Evolutionary conservation across 768 basidiomycete genomes (phyloP).

Genomic region (Russula sp.): DNA sequence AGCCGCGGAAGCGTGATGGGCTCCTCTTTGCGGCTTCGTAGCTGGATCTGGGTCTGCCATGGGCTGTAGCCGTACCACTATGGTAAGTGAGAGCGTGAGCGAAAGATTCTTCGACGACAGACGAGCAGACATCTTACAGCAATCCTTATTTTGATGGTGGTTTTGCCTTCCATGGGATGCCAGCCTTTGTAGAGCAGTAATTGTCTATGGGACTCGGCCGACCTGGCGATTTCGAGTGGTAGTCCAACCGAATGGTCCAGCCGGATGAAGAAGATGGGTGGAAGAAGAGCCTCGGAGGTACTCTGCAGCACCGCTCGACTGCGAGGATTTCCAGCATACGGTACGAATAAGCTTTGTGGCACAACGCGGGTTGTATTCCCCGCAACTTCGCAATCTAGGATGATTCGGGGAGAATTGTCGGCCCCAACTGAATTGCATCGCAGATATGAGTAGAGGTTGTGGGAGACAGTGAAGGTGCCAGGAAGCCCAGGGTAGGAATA

Average conservation of each 20-base stretch:
- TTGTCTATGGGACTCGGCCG: not conserved
- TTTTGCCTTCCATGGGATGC: constrained; percentile 12
- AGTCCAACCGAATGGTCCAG: constrained; percentile 4
- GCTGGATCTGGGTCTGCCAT: constrained; percentile 17
- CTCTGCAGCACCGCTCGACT: constrained; percentile 8
- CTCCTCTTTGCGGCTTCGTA: constrained; percentile 14
- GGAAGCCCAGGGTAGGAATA: constrained; percentile 13
- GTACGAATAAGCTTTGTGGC: constrained; percentile 8
- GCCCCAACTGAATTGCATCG: constrained; percentile 11
- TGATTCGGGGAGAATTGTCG: constrained; percentile 3
- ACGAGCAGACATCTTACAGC: not conserved
- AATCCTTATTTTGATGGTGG: constrained; percentile 15
- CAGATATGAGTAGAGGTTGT: constrained; percentile 10
- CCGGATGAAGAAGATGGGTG: constrained; percentile 10
- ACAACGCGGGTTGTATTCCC: not conserved
- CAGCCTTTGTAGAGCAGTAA: constrained; percentile 4
- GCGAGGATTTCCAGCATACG: constrained; percentile 14
- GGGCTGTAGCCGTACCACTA: constrained; percentile 11
- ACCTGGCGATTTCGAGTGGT: constrained; percentile 7
- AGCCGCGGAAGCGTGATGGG: constrained; percentile 13
- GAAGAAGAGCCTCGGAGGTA: not conserved
- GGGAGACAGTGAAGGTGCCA: constrained; percentile 7
- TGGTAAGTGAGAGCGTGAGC: not conserved
- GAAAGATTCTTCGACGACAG: not conserved
- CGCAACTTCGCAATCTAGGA: not conserved